Evolutionary conservation across 345 rosid species (phyloP), one percentile per base, ranked within the genome.

Genomic region (Mallotus nudiflorus): DNA sequence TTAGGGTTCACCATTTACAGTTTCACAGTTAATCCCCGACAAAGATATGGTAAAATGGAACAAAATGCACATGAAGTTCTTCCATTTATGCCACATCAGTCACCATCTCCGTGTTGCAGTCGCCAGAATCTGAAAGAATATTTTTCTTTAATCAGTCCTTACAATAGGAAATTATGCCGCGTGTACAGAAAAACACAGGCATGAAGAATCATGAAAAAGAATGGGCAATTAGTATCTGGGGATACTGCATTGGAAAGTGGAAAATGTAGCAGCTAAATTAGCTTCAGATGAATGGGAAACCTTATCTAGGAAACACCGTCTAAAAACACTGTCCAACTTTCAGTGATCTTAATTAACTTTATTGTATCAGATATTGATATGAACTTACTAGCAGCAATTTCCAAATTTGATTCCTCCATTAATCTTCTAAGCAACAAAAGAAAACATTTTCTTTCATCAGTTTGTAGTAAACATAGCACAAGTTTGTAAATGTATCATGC

Each of bases 61-160:
- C 71, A 74, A 64, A 63, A 35, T 66, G 80, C 4, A 31, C 49
- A 65, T 22, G 61, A 31, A 56, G 68, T 71, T 66, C 77, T 73
- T 84, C 89, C 85, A 87, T 87, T 77, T 85, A 85, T 73, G 66
- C 77, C 62, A 44, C 83, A 78, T 75, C 73, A 73, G 62, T 68
- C 73, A 68, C 65, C 56, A 64, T 65, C 58, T 69, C 87, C 82
- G 67, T 75, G 77, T 51, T 53, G 73, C 60, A 72, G 61, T 42
- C 44, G 58, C 80, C 39, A 64, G 57, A 78, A 71, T 50, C 76
- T 66, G 67, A 24, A 49, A 49, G 66, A 70, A 31, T 29, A 66
- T 31, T 60, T 28, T 49, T 9, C 62, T 33, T 37, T 14, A 46
- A 49, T 71, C 58, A 77, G 79, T 31, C 45, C 51, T 68, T 57